Evolutionary conservation across 768 basidiomycete species (phyloP).

Genomic region (Trichaptum fuscoviolaceum): DNA sequence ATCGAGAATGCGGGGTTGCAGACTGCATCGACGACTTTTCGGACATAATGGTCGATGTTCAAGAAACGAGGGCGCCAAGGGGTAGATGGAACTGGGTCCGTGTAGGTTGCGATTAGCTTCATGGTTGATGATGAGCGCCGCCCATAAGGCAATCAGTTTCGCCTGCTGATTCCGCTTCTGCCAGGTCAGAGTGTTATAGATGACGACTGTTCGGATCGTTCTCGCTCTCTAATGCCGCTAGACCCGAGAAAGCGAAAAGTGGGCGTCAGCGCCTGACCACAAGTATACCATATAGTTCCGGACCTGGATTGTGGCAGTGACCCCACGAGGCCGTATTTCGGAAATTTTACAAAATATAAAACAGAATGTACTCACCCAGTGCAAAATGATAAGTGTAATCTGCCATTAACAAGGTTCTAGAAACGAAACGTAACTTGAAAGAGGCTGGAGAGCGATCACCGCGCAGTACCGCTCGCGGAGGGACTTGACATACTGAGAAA

Average conservation of each 20-base stretch:
- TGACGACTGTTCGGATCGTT: not conserved
- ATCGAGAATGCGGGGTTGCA: not conserved
- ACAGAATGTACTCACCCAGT: no score
- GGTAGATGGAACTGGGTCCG: not conserved
- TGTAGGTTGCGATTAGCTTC: not conserved
- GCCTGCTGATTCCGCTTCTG: not conserved
- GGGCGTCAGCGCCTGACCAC: not conserved
- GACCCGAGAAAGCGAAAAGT: not conserved
- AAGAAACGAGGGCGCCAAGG: not conserved
- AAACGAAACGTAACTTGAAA: no score
- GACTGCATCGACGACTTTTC: not conserved
- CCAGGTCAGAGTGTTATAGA: not conserved
- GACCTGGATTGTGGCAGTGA: no score
- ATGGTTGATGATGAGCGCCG: not conserved
- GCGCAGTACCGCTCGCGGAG: no score
- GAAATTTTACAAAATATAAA: no score
- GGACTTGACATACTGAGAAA: no score
- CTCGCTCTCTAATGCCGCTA: not conserved
- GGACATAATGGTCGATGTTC: not conserved
- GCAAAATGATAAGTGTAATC: no score
- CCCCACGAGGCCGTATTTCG: no score
- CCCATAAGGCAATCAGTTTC: not conserved
- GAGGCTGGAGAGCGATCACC: no score
- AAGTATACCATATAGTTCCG: no score
- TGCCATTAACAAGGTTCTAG: no score